Base-by-base conservation (phyloP, 2,329 filamentous ascomycete species). In the Colletotrichum euphorbiae region DNA sequence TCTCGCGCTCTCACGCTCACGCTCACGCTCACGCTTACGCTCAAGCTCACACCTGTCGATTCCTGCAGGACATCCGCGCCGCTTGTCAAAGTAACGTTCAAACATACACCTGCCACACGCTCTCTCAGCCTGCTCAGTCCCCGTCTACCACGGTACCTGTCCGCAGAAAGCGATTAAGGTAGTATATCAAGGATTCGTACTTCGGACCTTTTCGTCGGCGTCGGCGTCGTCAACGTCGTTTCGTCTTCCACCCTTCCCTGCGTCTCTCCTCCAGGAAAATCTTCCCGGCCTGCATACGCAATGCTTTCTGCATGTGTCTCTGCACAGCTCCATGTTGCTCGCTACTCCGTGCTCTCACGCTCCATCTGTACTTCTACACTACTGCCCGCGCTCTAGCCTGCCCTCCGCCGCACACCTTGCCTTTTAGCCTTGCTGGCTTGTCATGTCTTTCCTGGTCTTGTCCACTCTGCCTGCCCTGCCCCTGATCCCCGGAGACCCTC, bases 341-440 rank as follows among this genome's bases (percentile, higher is more conserved):
- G 28, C 28, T 4, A 28, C 28, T 8, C 6, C 28, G 28, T 8
- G 24, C 42, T 59, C 24, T 40, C 54, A 57, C 21, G 40, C 42
- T 36, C 11, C 12, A 40, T 19, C 54, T 59, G 56, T 43, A 42
- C 40, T 48, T 40, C 17, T 48, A 24, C 43, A 24, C 17, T 48
- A 24, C 43, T 56, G 59, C 51, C 50, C 58, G 36, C 36, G 36
- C 36, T 42, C 38, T 62, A 28, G 45, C 57, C 50, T 56, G 33
- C 24, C 42, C 50, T 66, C 38, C 63, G 40, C 50, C 62, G 63
- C 62, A 62, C 48, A 67, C 63, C 63, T 45, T 62, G 42, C 57
- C 62, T 55, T 43, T 55, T 43, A 21, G 61, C 54, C 50, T 64
- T 56, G 46, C 62, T 65, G 52, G 65, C 56, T 50, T 50, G 56